phyloP scores from a whole-genome alignment of 257 asterid genomes.

The Salvia hispanica region DNA sequence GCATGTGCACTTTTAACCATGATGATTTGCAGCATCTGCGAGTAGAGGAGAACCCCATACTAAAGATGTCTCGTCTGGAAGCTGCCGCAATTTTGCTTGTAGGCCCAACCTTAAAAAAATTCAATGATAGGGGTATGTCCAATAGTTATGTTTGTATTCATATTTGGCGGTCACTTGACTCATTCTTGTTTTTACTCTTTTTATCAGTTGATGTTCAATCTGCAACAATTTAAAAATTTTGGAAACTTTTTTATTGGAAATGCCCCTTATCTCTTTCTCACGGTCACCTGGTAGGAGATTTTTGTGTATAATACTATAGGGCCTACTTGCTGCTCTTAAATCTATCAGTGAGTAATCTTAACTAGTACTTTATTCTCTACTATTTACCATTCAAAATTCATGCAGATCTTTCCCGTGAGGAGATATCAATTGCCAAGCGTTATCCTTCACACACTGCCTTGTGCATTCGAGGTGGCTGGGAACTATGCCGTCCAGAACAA shows the following conservation, averaged over 20 bases:
- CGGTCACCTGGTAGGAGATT: conserved; percentile 16
- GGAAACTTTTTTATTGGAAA: not conserved
- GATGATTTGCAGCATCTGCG: conserved; percentile 87
- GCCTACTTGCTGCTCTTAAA: conserved; percentile 2
- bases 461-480: conserved; percentile 96
- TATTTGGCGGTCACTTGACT: not conserved
- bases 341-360: not conserved
- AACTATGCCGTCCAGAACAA: conserved; percentile 86
- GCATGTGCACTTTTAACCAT: conserved; percentile 23
- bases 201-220: conserved; percentile 9
- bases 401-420: conserved; percentile 89
- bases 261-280: conserved; percentile 6
- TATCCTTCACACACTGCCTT: conserved; percentile 90
- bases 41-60: conserved; percentile 96
- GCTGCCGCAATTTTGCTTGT: conserved; percentile 94
- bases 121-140: conserved; percentile 84
- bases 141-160: conserved; percentile 15
- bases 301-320: conserved; percentile 1
- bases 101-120: conserved; percentile 93
- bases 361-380: conserved; percentile 17
- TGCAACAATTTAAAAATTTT: not conserved
- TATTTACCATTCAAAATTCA: conserved; percentile 29
- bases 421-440: conserved; percentile 73
- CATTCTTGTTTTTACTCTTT: not conserved
- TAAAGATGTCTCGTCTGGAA: conserved; percentile 87